phyloP scores from a whole-genome alignment of 179 eudicot species.

The Sideroxylon spinosum region DNA sequence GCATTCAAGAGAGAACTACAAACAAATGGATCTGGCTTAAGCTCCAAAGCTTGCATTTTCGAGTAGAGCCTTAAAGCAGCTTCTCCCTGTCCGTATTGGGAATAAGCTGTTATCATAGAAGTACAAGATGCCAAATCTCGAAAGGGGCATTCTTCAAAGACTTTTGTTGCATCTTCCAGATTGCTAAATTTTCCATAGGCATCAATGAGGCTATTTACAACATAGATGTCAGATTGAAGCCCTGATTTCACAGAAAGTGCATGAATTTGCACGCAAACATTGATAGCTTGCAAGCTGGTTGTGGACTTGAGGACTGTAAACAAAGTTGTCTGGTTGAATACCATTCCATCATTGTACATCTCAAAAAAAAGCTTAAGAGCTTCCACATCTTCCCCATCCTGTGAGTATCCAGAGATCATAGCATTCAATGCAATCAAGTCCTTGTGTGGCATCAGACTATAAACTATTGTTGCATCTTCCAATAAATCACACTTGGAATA shows the following conservation, averaged over 20 bases:
- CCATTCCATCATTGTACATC: constrained; percentile 38
- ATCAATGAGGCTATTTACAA: constrained; percentile 14
- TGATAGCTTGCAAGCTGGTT: constrained; percentile 39
- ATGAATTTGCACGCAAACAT: constrained; percentile 51
- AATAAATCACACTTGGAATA: constrained; percentile 59
- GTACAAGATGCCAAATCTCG: constrained; percentile 65
- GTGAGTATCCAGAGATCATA: constrained; percentile 58
- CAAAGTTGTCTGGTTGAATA: constrained; percentile 60
- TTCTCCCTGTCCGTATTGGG: constrained; percentile 73
- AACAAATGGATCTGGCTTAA: constrained; percentile 60
- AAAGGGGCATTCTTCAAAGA: constrained; percentile 44
- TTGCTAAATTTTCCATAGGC: constrained; percentile 10
- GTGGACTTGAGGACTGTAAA: constrained; percentile 53
- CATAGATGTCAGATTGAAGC: constrained; percentile 11
- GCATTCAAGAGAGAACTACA: constrained; percentile 71
- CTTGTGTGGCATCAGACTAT: constrained; percentile 44
- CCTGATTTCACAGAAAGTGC: constrained; percentile 27
- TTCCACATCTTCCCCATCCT: constrained; percentile 39
- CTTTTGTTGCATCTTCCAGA: constrained; percentile 13
- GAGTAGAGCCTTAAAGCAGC: constrained; percentile 60
- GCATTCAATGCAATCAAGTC: constrained; percentile 70
- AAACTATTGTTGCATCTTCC: constrained; percentile 49
- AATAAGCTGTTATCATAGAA: constrained; percentile 64
- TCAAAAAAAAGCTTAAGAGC: constrained; percentile 43
- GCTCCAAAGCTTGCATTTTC: constrained; percentile 40